Evolutionary conservation across 2,329 filamentous ascomycete genomes (phyloP).

Genomic region (Talaromyces islandicus): DNA sequence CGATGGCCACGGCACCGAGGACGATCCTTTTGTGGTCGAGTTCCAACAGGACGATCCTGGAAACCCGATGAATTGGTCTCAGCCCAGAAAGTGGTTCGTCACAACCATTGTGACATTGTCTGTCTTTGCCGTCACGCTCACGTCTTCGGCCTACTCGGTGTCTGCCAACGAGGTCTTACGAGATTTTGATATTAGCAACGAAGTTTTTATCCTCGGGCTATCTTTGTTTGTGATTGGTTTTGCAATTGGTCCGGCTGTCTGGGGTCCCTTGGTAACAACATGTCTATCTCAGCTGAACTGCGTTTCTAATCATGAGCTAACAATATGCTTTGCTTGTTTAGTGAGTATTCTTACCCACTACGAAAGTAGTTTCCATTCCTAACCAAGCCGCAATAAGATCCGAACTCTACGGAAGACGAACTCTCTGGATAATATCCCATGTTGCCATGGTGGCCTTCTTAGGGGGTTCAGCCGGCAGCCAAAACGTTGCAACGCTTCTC

Average conservation of each 20-base stretch:
- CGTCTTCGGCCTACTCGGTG: slow-evolving; percentile 26
- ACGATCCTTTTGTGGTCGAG: slow-evolving; percentile 37
- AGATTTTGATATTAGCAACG: slow-evolving; percentile 21
- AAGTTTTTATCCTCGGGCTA: slow-evolving; percentile 26
- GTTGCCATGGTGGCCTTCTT: slow-evolving; percentile 52
- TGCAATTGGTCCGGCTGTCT: slow-evolving; percentile 25
- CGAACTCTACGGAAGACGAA: slow-evolving; percentile 26
- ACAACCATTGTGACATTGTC: slow-evolving; percentile 33
- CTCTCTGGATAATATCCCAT: slow-evolving; percentile 55
- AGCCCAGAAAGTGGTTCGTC: slow-evolving; percentile 33
- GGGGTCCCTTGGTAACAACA: slow-evolving; percentile 17
- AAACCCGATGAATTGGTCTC: slow-evolving; percentile 33
- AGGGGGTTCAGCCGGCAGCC: slow-evolving; percentile 50
- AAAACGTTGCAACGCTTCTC: slow-evolving; percentile 52
- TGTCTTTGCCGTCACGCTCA: slow-evolving; percentile 37
- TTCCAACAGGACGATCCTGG: slow-evolving; percentile 37
- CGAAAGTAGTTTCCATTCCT: background rate
- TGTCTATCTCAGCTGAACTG: background rate
- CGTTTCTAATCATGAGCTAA: background rate
- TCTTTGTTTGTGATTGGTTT: slow-evolving; percentile 32
- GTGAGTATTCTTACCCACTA: background rate
- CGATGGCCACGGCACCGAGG: slow-evolving; percentile 34
- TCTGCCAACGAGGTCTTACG: slow-evolving; percentile 17
- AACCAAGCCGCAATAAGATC: background rate
- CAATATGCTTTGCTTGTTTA: background rate